phyloP scores from a whole-genome alignment of 2,329 filamentous ascomycete species.

The Thielaviopsis punctulata region DNA sequence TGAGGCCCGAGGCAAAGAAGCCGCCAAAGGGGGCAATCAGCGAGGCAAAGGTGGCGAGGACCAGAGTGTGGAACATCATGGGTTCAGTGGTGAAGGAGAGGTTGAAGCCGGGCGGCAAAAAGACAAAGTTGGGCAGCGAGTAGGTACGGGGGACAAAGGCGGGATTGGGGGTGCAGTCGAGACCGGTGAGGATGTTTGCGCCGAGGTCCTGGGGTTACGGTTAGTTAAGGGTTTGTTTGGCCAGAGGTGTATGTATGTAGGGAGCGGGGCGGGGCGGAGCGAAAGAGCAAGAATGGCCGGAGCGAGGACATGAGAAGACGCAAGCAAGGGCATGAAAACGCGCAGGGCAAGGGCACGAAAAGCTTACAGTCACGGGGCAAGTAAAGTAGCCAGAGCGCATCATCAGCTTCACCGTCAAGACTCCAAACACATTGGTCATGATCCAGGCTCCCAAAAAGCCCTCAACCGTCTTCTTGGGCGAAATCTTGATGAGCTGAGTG shows the following conservation, averaged over 20 bases:
- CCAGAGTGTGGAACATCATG: slow-evolving; percentile 83
- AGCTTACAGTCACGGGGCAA: slow-evolving; percentile 70
- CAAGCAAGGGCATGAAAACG: neutral
- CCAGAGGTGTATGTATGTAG: neutral
- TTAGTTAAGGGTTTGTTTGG: slow-evolving; percentile 14
- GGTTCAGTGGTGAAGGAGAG: slow-evolving; percentile 61
- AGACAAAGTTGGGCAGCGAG: slow-evolving; percentile 53
- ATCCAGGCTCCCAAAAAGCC: slow-evolving; percentile 94
- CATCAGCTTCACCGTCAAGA: slow-evolving; percentile 65
- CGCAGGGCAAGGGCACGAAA: neutral
- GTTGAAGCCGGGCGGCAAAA: slow-evolving; percentile 40
- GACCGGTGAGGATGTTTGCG: slow-evolving; percentile 78
- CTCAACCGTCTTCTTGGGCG: slow-evolving; percentile 97
- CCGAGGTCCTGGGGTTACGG: slow-evolving; percentile 50
- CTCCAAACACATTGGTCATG: slow-evolving; percentile 77
- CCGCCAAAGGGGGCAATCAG: slow-evolving; percentile 94
- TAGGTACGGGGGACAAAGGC: slow-evolving; percentile 72
- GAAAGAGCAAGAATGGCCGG: neutral
- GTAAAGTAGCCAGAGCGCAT: slow-evolving; percentile 94
- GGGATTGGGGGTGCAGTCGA: slow-evolving; percentile 80
- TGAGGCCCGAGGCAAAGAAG: slow-evolving; percentile 94
- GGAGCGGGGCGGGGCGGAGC: neutral
- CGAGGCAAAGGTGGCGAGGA: slow-evolving; percentile 84
- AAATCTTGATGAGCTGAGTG: slow-evolving; percentile 93
- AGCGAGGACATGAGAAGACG: neutral